Conservation (phyloP, 345 rosid genomes). For the Psidium guajava region DNA sequence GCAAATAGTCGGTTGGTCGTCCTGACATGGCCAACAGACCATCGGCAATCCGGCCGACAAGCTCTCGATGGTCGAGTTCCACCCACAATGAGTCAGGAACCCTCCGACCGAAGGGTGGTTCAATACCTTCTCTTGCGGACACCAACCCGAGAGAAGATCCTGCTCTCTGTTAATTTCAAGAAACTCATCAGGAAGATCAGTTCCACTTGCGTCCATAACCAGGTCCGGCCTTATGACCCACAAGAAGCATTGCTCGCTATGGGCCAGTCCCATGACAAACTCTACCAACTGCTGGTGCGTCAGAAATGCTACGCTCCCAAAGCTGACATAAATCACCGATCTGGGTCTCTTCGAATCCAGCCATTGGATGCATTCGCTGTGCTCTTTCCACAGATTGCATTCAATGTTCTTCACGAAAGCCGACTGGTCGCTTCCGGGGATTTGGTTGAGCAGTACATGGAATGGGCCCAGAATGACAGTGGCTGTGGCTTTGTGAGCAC, state of each 20-base stretch:
- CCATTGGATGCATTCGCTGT: background rate
- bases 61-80: slow-evolving; percentile 48
- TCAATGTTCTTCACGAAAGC: background rate
- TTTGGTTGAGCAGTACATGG: background rate
- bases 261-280: slow-evolving; percentile 46
- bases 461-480: background rate
- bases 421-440: background rate
- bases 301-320: background rate
- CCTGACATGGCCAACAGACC: slow-evolving; percentile 47
- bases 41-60: slow-evolving; percentile 29
- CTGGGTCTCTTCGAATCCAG: background rate
- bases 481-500: background rate
- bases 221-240: slow-evolving; percentile 47
- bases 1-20: slow-evolving; percentile 40
- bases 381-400: background rate
- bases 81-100: slow-evolving; percentile 40
- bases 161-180: slow-evolving; percentile 10
- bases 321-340: background rate
- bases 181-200: slow-evolving; percentile 21
- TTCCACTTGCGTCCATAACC: slow-evolving; percentile 18
- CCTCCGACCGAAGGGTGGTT: slow-evolving; percentile 32
- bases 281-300: slow-evolving; percentile 17
- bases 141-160: slow-evolving; percentile 33
- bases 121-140: slow-evolving; percentile 42
- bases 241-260: slow-evolving; percentile 26